These are phyloP conservation scores for Thozetella sp. DNA, from an alignment of 495 filamentous ascomycete species.

Conservation along the genomic window DNA sequence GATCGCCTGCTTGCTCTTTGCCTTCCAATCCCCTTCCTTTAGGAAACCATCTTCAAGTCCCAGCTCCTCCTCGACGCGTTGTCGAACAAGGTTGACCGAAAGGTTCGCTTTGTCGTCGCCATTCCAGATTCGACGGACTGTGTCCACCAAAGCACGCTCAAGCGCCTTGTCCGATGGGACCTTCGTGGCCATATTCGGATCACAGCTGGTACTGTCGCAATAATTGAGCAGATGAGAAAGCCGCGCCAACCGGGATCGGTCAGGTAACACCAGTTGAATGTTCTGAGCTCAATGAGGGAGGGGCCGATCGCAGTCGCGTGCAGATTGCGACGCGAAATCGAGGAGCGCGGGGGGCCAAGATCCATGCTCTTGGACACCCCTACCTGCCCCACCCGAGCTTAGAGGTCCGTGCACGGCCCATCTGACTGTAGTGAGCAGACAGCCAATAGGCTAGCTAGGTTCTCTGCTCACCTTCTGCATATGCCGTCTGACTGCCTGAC, in stretches of 20 bases:
- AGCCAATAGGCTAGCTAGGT: no score
- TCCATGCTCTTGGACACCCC: background rate
- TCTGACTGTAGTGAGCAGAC: no score
- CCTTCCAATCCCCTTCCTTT: constrained; percentile 72
- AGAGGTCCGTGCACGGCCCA: no score
- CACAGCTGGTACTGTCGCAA: no score
- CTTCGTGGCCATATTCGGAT: constrained; percentile 13
- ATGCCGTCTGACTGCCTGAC: no score
- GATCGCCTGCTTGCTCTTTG: constrained; percentile 76
- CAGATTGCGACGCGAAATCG: constrained; percentile 2
- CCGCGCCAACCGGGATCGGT: no score
- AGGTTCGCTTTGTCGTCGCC: constrained; percentile 62
- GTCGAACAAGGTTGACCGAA: constrained; percentile 75
- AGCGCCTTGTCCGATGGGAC: constrained; percentile 26
- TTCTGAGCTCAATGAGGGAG: no score
- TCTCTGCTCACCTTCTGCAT: no score
- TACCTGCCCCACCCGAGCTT: background rate
- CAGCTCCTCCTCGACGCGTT: constrained; percentile 64
- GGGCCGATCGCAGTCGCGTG: background rate
- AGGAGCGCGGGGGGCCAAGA: background rate
- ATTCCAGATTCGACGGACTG: constrained; percentile 59
- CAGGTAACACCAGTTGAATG: no score
- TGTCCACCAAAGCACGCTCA: constrained; percentile 59
- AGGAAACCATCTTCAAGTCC: constrained; percentile 71
- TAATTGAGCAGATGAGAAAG: no score